Base-by-base conservation (phyloP, 345 rosid genomes). In the Boechera stricta region DNA sequence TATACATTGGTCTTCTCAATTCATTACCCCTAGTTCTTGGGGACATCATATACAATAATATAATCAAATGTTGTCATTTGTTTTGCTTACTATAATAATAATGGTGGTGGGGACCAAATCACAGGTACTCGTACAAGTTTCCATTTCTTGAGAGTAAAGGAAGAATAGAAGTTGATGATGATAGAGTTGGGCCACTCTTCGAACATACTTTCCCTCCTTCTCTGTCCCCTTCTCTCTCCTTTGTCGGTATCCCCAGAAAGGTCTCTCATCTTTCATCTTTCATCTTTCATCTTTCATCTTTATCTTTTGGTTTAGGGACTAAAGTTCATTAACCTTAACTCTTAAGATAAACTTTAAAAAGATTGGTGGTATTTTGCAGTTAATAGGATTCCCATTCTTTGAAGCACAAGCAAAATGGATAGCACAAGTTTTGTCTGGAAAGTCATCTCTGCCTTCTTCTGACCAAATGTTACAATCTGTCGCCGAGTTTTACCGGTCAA, bases 121-220 rank as follows among this genome's bases (percentile, higher is more conserved):
- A 24, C 69, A 94, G 97, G 90, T 94, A 94, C 82, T 87, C 92
- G 45, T 94, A 94, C 73, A 45, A 87, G 54, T 90, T 90, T 72
- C 97, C 97, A 61, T 94, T 90, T 81, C 98, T 94, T 88, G 98
- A 94, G 91, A 90, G 89, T 76, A 89, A 90, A 92, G 98, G 97
- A 80, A 92, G 80, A 60, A 82, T 94, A 42, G 82, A n/a, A 72
- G 89, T 92, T 11, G 97, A 92, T 78, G 97, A 92, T 83, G 91
- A 89, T 79, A 83, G 98, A 78, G 98, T 94, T 81, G 98, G 97
- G 0, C 98, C 97, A 24, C 80, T 94, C 79, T 94, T 82, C 65
- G 97, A 94, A 82, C 98, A 94, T 45, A 94, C 98, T 64, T 94
- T 94, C 81, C 95, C 97, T 82, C 98, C 97, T 35, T 82, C 82